Base-by-base conservation (phyloP, 768 basidiomycete species). In the Zangia roseola region DNA sequence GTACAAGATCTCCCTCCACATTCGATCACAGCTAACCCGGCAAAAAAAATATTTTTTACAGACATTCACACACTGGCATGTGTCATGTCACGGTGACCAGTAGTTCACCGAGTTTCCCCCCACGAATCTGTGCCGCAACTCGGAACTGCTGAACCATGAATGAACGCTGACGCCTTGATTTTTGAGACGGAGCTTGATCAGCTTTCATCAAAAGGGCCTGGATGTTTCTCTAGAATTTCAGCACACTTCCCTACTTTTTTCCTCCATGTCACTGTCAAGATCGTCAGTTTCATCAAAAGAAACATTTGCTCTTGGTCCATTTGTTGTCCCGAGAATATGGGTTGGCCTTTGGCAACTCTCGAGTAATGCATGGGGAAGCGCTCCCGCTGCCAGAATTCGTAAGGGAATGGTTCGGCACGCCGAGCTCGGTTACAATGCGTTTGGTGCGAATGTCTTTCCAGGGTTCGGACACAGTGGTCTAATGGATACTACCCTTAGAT, bases 271-370 rank as follows among this genome's bases (percentile, higher is more conserved):
- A 10, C 25, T 21, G 40, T 47, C 59, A 41, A 45, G 50, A 37
- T 50, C 46, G 16, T 16, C 50, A 14, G 13, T 40, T 17, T 43
- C 48, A 42, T 17, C 21, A 21, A 51, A 54, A 34, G 80, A 84
- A 65, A 76, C 74, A 1, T 80, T 81, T 54, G 64, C 60, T 17
- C 74, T 87, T 20, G 86, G 86, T 14, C 77, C 79, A 6, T 76
- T 81, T 57, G 59, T 60, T 20, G 75, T 74, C 16, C 83, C 88
- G 30, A 80, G 88, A 46, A 61, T 91, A 45, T 88, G 86, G 84
- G 79, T 77, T 8, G 88, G 88, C 9, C 76, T 92, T 3, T 92
- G 90, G 90, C 91, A 92, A 53, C 78, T 92, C 31, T 90, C 90
- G 10, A 86, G 86, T 60, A 86, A 84, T 40, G 88, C 89, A 3